These are phyloP conservation scores for Talaromyces adpressus DNA, from an alignment of 495 filamentous ascomycete genomes.

Conservation along the genomic window DNA sequence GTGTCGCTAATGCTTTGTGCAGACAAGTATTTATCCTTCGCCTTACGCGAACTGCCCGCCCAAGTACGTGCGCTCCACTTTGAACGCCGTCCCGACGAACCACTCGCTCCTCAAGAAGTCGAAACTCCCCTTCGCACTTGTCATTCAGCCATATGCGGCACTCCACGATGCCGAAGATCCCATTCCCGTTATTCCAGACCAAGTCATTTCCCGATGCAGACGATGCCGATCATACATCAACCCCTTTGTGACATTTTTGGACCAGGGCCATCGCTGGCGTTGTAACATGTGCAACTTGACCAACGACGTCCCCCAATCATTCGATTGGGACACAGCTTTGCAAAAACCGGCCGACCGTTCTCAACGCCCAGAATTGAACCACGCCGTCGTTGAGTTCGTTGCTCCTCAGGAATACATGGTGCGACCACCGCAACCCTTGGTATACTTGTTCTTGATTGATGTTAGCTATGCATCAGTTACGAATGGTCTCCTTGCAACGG, in stretches of 20 bases:
- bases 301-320: slow-evolving; percentile 96
- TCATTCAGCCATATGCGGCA: slow-evolving; percentile 91
- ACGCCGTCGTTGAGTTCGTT: slow-evolving; percentile 92
- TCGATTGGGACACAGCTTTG: slow-evolving; percentile 90
- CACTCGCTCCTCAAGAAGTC: slow-evolving; percentile 92
- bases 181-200: slow-evolving; percentile 88
- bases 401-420: slow-evolving; percentile 99
- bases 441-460: slow-evolving; percentile 97
- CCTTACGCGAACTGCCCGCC: slow-evolving; percentile 87
- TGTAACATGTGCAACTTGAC: slow-evolving; percentile 99
- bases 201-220: slow-evolving; percentile 93
- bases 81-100: slow-evolving; percentile 89
- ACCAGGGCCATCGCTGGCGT: slow-evolving; percentile 95
- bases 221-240: slow-evolving; percentile 97
- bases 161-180: slow-evolving; percentile 89
- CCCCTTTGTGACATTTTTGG: slow-evolving; percentile 90
- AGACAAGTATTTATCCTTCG: slow-evolving; percentile 90
- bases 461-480: slow-evolving; percentile 90
- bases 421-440: slow-evolving; percentile 88
- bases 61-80: slow-evolving; percentile 91
- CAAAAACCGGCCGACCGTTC: slow-evolving; percentile 88
- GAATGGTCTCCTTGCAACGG: slow-evolving; percentile 90
- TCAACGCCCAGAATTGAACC: slow-evolving; percentile 84
- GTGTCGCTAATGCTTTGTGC: slow-evolving; percentile 20
- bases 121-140: slow-evolving; percentile 86